A percentile compares a stretch with the other conserved stretches of the same genome.
Evolutionary conservation across 2,329 filamentous ascomycete species (phyloP).

Genomic region (Nemania sp.): DNA sequence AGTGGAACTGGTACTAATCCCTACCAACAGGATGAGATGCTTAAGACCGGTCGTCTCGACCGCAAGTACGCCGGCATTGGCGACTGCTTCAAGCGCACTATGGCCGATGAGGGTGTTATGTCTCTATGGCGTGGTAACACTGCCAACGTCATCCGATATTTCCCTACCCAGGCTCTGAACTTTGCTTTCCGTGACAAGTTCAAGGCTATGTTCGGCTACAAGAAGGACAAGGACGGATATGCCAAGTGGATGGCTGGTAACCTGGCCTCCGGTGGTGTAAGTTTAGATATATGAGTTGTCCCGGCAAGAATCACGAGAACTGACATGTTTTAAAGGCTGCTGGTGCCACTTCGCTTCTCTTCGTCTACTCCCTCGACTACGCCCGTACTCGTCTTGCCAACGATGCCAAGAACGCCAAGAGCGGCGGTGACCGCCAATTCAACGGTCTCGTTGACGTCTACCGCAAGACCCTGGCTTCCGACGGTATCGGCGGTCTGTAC

Average conservation of each 20-base stretch:
- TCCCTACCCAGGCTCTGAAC: conserved; percentile 99
- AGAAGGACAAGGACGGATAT: conserved; percentile 99
- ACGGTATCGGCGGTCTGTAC: conserved; percentile 99
- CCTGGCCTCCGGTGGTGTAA: conserved; percentile 99
- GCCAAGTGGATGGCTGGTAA: conserved; percentile 99
- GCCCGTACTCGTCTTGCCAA: conserved; percentile 99
- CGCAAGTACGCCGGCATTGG: conserved; percentile 93
- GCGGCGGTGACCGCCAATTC: conserved; percentile 98
- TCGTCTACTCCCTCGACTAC: conserved; percentile 99
- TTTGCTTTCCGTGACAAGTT: conserved; percentile 99
- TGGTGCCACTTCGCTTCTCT: conserved; percentile 99
- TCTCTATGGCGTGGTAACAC: conserved; percentile 99
- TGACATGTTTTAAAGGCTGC: conserved; percentile 73
- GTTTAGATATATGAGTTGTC: conserved; percentile 55
- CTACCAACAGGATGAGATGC: conserved; percentile 91
- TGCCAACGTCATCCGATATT: conserved; percentile 99
- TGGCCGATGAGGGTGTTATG: conserved; percentile 90
- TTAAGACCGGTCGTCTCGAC: conserved; percentile 98
- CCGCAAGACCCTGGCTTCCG: conserved; percentile 99
- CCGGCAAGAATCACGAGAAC: conserved; percentile 14
- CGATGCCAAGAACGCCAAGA: conserved; percentile 99
- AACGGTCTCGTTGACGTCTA: conserved; percentile 99
- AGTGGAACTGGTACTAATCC: conserved; percentile 7
- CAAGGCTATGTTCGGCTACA: conserved; percentile 99
- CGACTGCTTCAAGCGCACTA: conserved; percentile 96